Conservation (phyloP, 768 basidiomycete genomes). For the Candolleomyces eurysporus region DNA sequence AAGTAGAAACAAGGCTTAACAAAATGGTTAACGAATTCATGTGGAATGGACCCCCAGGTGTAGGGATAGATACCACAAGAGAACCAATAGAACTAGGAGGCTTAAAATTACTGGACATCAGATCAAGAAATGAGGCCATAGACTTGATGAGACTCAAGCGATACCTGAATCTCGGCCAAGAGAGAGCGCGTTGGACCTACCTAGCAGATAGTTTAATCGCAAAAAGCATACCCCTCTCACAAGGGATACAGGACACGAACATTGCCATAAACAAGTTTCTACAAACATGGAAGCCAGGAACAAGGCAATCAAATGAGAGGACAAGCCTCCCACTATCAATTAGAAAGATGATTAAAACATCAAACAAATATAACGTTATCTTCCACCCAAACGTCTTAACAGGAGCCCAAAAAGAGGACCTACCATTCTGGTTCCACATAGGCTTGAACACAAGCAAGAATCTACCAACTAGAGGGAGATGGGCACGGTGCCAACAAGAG, state of each 20-base stretch:
- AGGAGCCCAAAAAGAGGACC: neutral
- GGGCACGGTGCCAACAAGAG: neutral
- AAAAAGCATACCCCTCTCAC: neutral
- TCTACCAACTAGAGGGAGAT: neutral
- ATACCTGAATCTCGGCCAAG: conserved; percentile 12
- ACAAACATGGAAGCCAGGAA: conserved; percentile 2
- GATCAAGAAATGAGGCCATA: conserved; percentile 20
- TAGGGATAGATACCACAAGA: conserved; percentile 22
- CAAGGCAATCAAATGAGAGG: neutral
- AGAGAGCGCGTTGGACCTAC: conserved; percentile 16
- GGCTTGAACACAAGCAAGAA: neutral
- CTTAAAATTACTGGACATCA: conserved; percentile 16
- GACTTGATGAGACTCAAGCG: conserved; percentile 17
- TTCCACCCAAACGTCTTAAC: neutral
- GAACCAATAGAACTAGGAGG: conserved; percentile 18
- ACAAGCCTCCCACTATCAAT: neutral
- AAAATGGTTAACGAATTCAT: conserved; percentile 21
- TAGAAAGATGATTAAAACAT: neutral
- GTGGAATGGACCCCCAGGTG: conserved; percentile 15
- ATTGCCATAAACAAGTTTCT: neutral
- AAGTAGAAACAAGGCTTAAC: conserved; percentile 16
- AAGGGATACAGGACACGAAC: conserved; percentile 8
- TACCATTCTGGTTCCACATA: neutral
- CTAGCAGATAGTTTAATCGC: neutral
- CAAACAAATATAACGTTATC: neutral